A percentile compares a stretch with the other conserved stretches of the same genome.
These are phyloP conservation scores for Daldinia sp. DNA, from an alignment of 2,329 filamentous ascomycete species.

Conservation along the genomic window DNA sequence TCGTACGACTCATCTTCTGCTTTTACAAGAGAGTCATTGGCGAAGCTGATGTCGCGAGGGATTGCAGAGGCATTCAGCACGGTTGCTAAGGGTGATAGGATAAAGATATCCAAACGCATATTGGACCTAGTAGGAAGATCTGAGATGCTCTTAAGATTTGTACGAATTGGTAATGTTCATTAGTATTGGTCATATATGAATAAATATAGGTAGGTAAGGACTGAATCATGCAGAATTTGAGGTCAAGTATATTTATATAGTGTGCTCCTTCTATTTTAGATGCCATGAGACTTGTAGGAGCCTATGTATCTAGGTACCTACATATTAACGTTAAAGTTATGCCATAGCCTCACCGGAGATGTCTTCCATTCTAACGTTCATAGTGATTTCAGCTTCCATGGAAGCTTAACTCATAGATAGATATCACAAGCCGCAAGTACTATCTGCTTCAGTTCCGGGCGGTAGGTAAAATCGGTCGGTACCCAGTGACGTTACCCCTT, in stretches of 20 bases:
- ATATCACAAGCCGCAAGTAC: neutral
- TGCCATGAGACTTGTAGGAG: neutral
- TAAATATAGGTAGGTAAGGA: neutral
- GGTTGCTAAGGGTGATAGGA: conserved; percentile 2
- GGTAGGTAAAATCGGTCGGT: neutral
- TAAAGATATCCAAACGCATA: conserved; percentile 23
- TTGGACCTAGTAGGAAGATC: conserved; percentile 5
- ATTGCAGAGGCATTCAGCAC: neutral
- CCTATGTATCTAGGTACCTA: neutral
- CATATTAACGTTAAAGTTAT: neutral
- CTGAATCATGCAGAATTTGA: neutral
- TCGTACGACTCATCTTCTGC: neutral
- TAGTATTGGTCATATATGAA: neutral
- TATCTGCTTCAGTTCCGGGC: neutral
- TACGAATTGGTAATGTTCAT: neutral
- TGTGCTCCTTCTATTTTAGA: neutral
- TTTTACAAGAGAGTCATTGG: neutral
- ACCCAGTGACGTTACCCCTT: neutral
- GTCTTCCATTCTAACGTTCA: neutral
- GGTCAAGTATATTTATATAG: neutral
- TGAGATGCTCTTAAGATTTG: neutral
- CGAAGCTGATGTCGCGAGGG: neutral
- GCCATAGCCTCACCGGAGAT: neutral
- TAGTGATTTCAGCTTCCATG: neutral
- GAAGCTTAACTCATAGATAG: neutral